phyloP scores from a whole-genome alignment of 1,284 basidiomycete species.

The Mycena sp. region DNA sequence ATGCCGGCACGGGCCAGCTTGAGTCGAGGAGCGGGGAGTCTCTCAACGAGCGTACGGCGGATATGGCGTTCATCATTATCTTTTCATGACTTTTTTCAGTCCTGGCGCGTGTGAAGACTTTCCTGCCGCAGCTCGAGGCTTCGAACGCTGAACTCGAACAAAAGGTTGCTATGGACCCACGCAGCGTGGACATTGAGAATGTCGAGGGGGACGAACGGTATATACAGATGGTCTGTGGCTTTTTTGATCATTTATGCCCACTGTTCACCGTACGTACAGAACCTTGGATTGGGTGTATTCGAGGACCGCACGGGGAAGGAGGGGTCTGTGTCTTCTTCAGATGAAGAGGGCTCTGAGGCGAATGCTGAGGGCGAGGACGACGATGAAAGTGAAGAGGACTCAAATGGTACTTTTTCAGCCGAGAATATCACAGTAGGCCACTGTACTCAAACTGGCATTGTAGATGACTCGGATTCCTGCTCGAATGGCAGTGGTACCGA shows the following conservation, averaged over 20 bases:
- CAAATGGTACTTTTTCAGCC: neutral
- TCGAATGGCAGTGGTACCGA: too few relatives aligned
- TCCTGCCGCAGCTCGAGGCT: constrained; percentile 69
- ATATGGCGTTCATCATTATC: too few relatives aligned
- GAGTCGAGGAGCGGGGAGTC: neutral
- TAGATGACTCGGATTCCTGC: too few relatives aligned
- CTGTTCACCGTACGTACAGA: neutral
- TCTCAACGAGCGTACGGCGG: constrained; percentile 19
- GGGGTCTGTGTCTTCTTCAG: constrained; percentile 1
- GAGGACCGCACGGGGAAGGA: constrained; percentile 20
- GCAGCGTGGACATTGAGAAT: constrained; percentile 72
- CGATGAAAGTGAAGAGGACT: constrained; percentile 7
- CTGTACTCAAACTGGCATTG: too few relatives aligned
- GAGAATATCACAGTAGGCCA: neutral
- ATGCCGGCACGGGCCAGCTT: neutral
- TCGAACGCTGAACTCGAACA: constrained; percentile 64
- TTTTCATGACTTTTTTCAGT: constrained; percentile 47
- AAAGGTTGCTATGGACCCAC: constrained; percentile 55
- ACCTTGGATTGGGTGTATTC: constrained; percentile 24
- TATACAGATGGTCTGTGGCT: constrained; percentile 69
- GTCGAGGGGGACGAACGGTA: constrained; percentile 58
- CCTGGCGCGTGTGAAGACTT: constrained; percentile 67
- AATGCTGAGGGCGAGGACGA: neutral
- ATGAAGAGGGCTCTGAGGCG: constrained; percentile 1
- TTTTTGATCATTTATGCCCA: neutral